These are phyloP conservation scores for Leishmania gerbilli DNA, from an alignment of 208 protist species.

Conservation along the genomic window DNA sequence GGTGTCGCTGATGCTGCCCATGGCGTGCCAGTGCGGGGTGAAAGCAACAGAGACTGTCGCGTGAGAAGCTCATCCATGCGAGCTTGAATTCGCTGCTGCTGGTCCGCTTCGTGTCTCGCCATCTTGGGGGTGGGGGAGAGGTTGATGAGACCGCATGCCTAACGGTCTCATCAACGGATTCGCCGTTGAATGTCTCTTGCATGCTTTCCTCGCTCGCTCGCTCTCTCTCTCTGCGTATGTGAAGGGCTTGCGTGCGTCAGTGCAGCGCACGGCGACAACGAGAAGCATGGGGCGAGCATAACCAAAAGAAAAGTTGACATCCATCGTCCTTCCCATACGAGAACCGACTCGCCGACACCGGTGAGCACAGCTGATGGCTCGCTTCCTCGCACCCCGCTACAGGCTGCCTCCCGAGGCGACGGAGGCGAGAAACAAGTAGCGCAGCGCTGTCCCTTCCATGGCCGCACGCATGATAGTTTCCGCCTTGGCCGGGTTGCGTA, in stretches of 20 bases:
- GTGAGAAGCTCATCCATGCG: too few relatives aligned
- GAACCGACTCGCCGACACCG: neutral
- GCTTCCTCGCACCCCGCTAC: neutral
- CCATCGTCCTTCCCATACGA: neutral
- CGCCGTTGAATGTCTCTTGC: too few relatives aligned
- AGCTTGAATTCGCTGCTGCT: too few relatives aligned
- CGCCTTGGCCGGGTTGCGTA: slow-evolving; percentile 28
- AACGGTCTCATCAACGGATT: neutral
- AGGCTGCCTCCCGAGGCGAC: neutral
- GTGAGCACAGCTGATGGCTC: neutral
- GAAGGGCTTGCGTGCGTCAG: neutral
- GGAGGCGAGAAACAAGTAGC: slow-evolving; percentile 25
- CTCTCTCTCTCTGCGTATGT: neutral
- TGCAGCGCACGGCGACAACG: neutral
- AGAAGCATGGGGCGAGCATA: neutral
- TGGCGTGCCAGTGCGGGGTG: neutral
- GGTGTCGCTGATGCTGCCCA: neutral
- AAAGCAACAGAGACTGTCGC: neutral
- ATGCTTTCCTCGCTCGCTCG: neutral
- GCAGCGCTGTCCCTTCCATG: slow-evolving; percentile 42
- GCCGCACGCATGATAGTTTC: slow-evolving; percentile 38
- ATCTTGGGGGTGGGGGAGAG: neutral
- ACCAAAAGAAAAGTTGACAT: neutral
- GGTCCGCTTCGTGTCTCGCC: neutral
- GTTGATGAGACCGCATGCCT: too few relatives aligned